A percentile compares a stretch with the other conserved stretches of the same genome.
Conservation (phyloP, 495 filamentous ascomycete species). For the Penicillium diatomitis region DNA sequence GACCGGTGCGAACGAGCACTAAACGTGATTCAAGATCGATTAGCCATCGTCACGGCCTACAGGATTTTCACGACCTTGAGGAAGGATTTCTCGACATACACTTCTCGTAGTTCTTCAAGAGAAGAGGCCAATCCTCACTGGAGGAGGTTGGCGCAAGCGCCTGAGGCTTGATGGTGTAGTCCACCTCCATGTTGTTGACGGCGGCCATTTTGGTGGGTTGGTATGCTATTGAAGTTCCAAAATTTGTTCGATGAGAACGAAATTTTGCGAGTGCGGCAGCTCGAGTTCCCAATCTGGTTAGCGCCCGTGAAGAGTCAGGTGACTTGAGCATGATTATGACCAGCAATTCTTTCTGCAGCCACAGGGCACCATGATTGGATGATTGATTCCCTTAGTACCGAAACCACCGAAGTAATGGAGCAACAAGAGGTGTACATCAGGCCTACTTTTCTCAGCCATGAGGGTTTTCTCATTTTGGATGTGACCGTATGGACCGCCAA, state of each 20-base stretch:
- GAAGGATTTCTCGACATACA: conserved; percentile 37
- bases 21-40: conserved; percentile 5
- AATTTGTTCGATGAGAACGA: conserved; percentile 25
- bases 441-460: too few relatives aligned
- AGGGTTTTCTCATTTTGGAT: too few relatives aligned
- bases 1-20: conserved; percentile 81
- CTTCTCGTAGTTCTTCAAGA: conserved; percentile 88
- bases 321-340: neutral
- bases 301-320: conserved; percentile 11
- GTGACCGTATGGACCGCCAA: too few relatives aligned
- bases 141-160: conserved; percentile 58
- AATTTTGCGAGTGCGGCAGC: conserved; percentile 33
- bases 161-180: conserved; percentile 85
- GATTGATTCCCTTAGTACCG: too few relatives aligned
- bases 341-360: too few relatives aligned
- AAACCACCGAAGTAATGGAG: too few relatives aligned
- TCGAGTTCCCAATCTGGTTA: conserved; percentile 20
- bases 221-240: conserved; percentile 20
- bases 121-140: conserved; percentile 75
- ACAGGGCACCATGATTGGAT: too few relatives aligned
- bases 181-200: conserved; percentile 52
- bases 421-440: too few relatives aligned
- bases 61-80: neutral
- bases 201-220: conserved; percentile 40
- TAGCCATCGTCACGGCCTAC: conserved; percentile 13